phyloP scores from a whole-genome alignment of 139 green algal genomes.

The Gonium pectorale region DNA sequence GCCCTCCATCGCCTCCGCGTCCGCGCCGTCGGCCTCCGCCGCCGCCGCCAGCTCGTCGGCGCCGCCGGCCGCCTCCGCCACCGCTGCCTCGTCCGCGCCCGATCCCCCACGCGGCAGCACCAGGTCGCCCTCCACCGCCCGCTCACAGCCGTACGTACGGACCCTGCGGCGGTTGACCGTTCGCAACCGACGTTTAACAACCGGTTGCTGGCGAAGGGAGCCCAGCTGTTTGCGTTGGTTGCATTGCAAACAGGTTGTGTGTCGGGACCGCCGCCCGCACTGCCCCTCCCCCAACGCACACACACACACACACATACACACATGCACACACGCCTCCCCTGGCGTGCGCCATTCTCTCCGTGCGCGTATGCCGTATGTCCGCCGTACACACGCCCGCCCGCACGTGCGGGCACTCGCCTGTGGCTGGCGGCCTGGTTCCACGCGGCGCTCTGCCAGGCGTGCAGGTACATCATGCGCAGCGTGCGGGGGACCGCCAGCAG shows the following conservation, averaged over 20 bases:
- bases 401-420: slow-evolving; percentile 17
- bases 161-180: too few relatives aligned
- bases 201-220: too few relatives aligned
- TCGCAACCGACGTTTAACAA: too few relatives aligned
- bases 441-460: slow-evolving; percentile 93
- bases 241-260: too few relatives aligned
- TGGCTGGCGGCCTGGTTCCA: slow-evolving; percentile 86
- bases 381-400: not conserved
- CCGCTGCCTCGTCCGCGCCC: not conserved
- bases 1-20: slow-evolving; percentile 17
- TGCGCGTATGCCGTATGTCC: not conserved
- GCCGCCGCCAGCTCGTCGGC: not conserved
- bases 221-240: too few relatives aligned
- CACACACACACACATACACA: not conserved
- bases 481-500: slow-evolving; percentile 81
- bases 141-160: slow-evolving; percentile 57
- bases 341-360: too few relatives aligned
- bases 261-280: too few relatives aligned
- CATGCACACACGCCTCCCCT: not conserved
- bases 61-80: not conserved
- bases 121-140: slow-evolving; percentile 81
- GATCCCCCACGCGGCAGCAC: slow-evolving; percentile 55
- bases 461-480: slow-evolving; percentile 93
- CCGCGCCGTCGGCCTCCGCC: not conserved
- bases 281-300: not conserved